Evolutionary conservation across 2,329 filamentous ascomycete genomes (phyloP).

Genomic region (Fusarium abutilonis): DNA sequence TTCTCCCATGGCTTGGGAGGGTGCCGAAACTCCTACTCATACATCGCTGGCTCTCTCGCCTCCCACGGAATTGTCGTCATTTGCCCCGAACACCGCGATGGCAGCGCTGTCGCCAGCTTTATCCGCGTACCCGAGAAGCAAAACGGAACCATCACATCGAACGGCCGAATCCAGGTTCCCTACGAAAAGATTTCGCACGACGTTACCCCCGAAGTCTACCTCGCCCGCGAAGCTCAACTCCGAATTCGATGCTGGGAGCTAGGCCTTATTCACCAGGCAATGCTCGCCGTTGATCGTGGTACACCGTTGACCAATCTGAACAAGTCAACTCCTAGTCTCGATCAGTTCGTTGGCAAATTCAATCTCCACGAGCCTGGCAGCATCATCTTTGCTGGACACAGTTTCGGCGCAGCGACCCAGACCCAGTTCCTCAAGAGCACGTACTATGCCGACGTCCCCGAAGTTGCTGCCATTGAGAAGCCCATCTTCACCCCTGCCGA

Average conservation of each 20-base stretch:
- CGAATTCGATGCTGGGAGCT: constrained; percentile 82
- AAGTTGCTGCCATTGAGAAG: constrained; percentile 58
- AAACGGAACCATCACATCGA: constrained; percentile 43
- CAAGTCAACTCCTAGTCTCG: constrained; percentile 59
- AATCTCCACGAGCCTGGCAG: constrained; percentile 76
- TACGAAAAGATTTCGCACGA: constrained; percentile 69
- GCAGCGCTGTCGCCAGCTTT: constrained; percentile 78
- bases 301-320: constrained; percentile 63
- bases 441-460: constrained; percentile 68
- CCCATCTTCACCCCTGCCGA: constrained; percentile 70
- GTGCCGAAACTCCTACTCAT: constrained; percentile 85
- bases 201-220: constrained; percentile 71
- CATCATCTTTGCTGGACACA: constrained; percentile 81
- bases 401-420: constrained; percentile 79
- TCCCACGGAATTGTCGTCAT: constrained; percentile 84
- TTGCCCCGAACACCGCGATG: constrained; percentile 85
- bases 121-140: constrained; percentile 69
- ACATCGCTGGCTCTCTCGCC: constrained; percentile 79
- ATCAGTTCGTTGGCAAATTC: constrained; percentile 68
- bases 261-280: constrained; percentile 73
- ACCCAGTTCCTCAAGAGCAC: constrained; percentile 83
- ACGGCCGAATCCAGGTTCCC: constrained; percentile 51
- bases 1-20: constrained; percentile 90
- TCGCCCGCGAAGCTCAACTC: constrained; percentile 75
- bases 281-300: constrained; percentile 72